Conservation (phyloP, 371 early-diverging fungal species). For the Mucor indicus region DNA sequence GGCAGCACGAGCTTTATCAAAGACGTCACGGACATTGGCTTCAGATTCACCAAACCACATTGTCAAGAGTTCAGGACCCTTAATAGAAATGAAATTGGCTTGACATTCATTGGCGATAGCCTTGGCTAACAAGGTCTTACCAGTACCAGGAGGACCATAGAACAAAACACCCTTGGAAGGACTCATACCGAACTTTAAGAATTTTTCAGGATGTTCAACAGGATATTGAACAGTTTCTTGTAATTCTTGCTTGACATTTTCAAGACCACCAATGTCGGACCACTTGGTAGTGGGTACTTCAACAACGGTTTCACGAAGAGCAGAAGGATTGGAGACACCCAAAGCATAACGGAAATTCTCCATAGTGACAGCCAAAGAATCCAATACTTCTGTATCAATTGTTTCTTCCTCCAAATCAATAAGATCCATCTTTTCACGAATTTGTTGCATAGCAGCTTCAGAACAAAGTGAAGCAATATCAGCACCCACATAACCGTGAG, state of each 20-base stretch:
- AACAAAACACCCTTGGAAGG: constrained; percentile 99
- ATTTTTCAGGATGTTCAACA: constrained; percentile 99
- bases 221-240: constrained; percentile 99
- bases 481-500: constrained; percentile 99
- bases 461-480: constrained; percentile 99
- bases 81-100: constrained; percentile 99
- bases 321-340: constrained; percentile 97
- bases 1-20: constrained; percentile 99
- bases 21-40: constrained; percentile 99
- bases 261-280: constrained; percentile 99
- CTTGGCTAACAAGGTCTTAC: constrained; percentile 99
- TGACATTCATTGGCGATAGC: constrained; percentile 99
- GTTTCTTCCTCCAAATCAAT: constrained; percentile 99
- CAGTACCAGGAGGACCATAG: constrained; percentile 99
- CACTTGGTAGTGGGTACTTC: constrained; percentile 99
- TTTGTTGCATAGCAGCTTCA: constrained; percentile 99
- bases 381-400: constrained; percentile 97
- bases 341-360: constrained; percentile 99
- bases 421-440: constrained; percentile 98
- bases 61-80: constrained; percentile 99
- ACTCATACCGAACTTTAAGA: constrained; percentile 99
- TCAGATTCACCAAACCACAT: constrained; percentile 99
- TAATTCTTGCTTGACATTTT: constrained; percentile 98
- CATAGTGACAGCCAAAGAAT: constrained; percentile 98
- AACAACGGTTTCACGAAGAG: constrained; percentile 99